A percentile compares a stretch with the other conserved stretches of the same genome.
Evolutionary conservation across 352 stramenopile genomes (phyloP).

Genomic region (Phytophthora pisi): DNA sequence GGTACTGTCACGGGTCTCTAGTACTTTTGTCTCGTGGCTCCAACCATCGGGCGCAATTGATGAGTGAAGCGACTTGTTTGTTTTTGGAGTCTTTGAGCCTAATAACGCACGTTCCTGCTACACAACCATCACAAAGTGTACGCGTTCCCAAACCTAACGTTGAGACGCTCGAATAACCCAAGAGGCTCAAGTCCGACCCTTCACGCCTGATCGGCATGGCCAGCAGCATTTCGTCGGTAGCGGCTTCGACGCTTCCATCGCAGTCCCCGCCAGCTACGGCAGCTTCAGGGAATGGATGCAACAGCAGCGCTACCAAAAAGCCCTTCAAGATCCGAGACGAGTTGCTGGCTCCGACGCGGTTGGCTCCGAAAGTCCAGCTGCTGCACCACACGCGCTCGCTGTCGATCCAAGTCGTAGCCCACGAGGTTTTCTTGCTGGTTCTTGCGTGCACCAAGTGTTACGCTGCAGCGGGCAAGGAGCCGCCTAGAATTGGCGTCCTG

Average conservation of each 20-base stretch:
- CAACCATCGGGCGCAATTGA: too few relatives aligned
- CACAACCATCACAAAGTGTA: too few relatives aligned
- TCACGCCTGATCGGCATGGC: constrained; percentile 7
- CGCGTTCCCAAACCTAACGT: too few relatives aligned
- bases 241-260: not conserved
- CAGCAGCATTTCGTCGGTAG: not conserved
- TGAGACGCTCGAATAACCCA: too few relatives aligned
- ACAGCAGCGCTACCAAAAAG: constrained; percentile 25
- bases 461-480: constrained; percentile 9
- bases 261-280: not conserved
- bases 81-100: too few relatives aligned
- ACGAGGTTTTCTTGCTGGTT: constrained; percentile 49
- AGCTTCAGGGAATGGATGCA: constrained; percentile 8
- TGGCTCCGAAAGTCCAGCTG: constrained; percentile 42
- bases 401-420: constrained; percentile 43
- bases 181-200: constrained; percentile 1
- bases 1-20: too few relatives aligned
- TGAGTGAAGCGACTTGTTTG: too few relatives aligned
- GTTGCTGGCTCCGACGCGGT: constrained; percentile 42
- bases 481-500: constrained; percentile 54
- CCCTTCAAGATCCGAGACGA: constrained; percentile 48
- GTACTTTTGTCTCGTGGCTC: too few relatives aligned
- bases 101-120: too few relatives aligned
- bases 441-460: constrained; percentile 40
- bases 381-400: constrained; percentile 37